Conservation (phyloP, 805 yeast species). For the Yamadazyma takamatsuzukensis region DNA sequence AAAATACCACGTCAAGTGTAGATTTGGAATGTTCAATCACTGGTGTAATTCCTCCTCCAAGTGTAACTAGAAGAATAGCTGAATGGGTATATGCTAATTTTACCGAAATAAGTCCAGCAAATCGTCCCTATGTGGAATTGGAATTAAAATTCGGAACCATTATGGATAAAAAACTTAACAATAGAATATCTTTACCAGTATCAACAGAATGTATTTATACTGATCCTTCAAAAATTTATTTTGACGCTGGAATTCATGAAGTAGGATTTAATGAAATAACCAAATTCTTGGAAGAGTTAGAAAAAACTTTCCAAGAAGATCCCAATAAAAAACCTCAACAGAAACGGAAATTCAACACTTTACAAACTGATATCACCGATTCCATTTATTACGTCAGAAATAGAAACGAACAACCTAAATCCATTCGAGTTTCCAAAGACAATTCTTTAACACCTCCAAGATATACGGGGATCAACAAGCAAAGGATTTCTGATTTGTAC, state of each 20-base stretch:
- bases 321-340: conserved; percentile 22
- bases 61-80: conserved; percentile 74
- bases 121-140: conserved; percentile 56
- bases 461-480: conserved; percentile 68
- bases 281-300: conserved; percentile 52
- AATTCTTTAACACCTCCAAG: conserved; percentile 57
- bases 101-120: conserved; percentile 55
- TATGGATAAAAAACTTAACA: conserved; percentile 59
- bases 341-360: conserved; percentile 52
- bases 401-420: conserved; percentile 61
- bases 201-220: conserved; percentile 65
- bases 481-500: conserved; percentile 67
- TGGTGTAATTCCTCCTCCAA: conserved; percentile 75
- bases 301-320: conserved; percentile 46
- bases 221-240: conserved; percentile 50
- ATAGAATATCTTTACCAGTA: conserved; percentile 61
- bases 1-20: conserved; percentile 26
- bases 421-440: conserved; percentile 65
- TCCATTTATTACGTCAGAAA: conserved; percentile 58
- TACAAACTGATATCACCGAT: conserved; percentile 64
- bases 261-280: conserved; percentile 56
- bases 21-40: conserved; percentile 56
- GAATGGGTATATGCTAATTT: conserved; percentile 88
- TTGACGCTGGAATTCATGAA: conserved; percentile 65
- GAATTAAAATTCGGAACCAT: conserved; percentile 74